These are phyloP conservation scores for Letharia lupina DNA, from an alignment of 495 filamentous ascomycete genomes.

Conservation along the genomic window DNA sequence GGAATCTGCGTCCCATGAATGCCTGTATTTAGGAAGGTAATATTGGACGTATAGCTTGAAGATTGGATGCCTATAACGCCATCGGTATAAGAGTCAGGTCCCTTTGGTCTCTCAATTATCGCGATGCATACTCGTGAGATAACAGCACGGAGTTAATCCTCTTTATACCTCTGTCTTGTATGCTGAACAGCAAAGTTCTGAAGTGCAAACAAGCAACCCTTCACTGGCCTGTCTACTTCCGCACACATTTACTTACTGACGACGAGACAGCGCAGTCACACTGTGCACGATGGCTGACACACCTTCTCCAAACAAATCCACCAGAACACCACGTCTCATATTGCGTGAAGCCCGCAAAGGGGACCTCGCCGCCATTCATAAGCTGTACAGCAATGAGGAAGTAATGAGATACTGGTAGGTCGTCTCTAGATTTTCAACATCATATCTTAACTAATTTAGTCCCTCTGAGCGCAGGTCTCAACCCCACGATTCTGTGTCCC, in stretches of 20 bases:
- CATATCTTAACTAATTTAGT: too few relatives aligned
- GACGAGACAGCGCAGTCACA: background rate
- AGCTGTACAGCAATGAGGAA: constrained; percentile 13
- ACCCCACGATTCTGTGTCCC: background rate
- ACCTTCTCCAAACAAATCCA: background rate
- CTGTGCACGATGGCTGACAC: background rate
- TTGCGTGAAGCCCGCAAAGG: constrained; percentile 14
- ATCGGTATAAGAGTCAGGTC: too few relatives aligned
- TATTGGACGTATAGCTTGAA: too few relatives aligned
- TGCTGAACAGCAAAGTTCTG: background rate
- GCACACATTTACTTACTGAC: background rate
- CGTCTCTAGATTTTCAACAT: background rate
- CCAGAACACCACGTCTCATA: constrained; percentile 4
- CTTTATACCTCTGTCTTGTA: background rate
- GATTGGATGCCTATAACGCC: too few relatives aligned
- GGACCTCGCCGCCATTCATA: constrained; percentile 16
- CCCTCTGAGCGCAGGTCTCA: background rate
- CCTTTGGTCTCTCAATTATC: too few relatives aligned
- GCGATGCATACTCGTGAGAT: too few relatives aligned
- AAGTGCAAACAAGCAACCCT: background rate
- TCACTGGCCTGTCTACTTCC: background rate
- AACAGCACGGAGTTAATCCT: too few relatives aligned
- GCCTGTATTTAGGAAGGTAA: too few relatives aligned
- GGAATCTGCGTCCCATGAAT: too few relatives aligned
- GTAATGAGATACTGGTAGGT: constrained; percentile 21